These are phyloP conservation scores for Trichoderma koningii DNA, from an alignment of 2,329 filamentous ascomycete genomes.

Conservation along the genomic window DNA sequence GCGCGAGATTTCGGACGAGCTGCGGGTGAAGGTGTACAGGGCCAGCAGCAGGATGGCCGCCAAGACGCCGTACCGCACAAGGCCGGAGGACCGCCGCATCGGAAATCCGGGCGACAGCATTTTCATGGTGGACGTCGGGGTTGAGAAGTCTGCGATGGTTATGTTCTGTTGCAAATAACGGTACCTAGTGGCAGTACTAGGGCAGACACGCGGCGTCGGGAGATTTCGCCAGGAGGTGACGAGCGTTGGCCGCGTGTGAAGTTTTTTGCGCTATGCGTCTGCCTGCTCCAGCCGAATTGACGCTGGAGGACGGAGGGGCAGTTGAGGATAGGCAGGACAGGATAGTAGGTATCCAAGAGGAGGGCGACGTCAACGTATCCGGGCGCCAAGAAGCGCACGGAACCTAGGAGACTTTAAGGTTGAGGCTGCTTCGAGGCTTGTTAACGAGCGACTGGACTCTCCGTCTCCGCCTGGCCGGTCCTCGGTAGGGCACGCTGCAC, in stretches of 20 bases:
- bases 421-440: background rate
- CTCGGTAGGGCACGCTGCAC: no score
- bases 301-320: conserved; percentile 24
- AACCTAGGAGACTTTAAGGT: no score
- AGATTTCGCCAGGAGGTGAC: conserved; percentile 14
- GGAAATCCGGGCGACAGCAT: conserved; percentile 47
- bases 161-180: background rate
- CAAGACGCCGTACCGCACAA: conserved; percentile 47
- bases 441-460: conserved; percentile 21
- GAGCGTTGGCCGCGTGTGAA: conserved; percentile 18
- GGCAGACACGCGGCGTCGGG: conserved; percentile 5
- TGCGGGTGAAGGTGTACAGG: conserved; percentile 37
- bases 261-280: background rate
- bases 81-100: conserved; percentile 46
- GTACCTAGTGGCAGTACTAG: background rate
- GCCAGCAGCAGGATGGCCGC: conserved; percentile 40
- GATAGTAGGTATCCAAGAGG: conserved; percentile 12
- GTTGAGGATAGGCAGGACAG: background rate
- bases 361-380: conserved; percentile 4
- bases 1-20: conserved; percentile 29
- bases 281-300: background rate
- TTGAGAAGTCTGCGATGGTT: background rate
- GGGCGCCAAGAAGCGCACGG: conserved; percentile 16
- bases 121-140: conserved; percentile 31
- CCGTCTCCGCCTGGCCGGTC: background rate